Percentiles rank a stretch among this genome's conserved stretches.
phyloP scores from a whole-genome alignment of 1,284 basidiomycete genomes.

The Leccinum angustisporum region DNA sequence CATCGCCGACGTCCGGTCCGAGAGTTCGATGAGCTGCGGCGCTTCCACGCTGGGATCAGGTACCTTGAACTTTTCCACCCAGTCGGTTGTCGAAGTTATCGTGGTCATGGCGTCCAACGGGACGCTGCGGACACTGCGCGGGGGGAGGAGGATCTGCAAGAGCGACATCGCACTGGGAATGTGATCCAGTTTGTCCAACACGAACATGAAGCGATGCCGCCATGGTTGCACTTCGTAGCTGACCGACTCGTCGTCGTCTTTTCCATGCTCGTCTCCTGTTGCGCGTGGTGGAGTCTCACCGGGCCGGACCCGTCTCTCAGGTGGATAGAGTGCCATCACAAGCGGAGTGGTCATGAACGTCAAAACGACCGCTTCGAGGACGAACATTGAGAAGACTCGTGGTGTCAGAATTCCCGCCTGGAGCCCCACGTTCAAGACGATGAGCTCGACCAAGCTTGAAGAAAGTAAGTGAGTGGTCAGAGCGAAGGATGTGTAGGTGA shows the following conservation, averaged over 20 bases:
- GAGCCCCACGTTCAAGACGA: slow-evolving; percentile 94
- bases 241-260: slow-evolving; percentile 16
- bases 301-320: slow-evolving; percentile 44
- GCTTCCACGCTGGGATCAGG: slow-evolving; percentile 52
- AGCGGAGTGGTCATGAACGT: slow-evolving; percentile 90
- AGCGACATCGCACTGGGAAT: slow-evolving; percentile 73
- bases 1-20: slow-evolving; percentile 87
- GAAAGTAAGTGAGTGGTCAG: background rate
- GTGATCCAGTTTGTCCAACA: slow-evolving; percentile 90
- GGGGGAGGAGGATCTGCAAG: slow-evolving; percentile 53
- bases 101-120: slow-evolving; percentile 13
- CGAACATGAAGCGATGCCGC: slow-evolving; percentile 64
- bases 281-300: background rate
- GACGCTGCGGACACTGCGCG: background rate
- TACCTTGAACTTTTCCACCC: slow-evolving; percentile 7
- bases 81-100: background rate
- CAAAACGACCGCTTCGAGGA: slow-evolving; percentile 84
- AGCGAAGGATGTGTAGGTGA: background rate
- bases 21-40: slow-evolving; percentile 85
- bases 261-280: slow-evolving; percentile 10
- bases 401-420: slow-evolving; percentile 78
- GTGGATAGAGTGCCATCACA: slow-evolving; percentile 76
- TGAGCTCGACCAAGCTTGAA: slow-evolving; percentile 78
- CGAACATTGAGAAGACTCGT: slow-evolving; percentile 85
- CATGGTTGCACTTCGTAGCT: slow-evolving; percentile 23